These are phyloP conservation scores for Lipomyces lipofer DNA, from an alignment of 805 yeast genomes.

Conservation along the genomic window DNA sequence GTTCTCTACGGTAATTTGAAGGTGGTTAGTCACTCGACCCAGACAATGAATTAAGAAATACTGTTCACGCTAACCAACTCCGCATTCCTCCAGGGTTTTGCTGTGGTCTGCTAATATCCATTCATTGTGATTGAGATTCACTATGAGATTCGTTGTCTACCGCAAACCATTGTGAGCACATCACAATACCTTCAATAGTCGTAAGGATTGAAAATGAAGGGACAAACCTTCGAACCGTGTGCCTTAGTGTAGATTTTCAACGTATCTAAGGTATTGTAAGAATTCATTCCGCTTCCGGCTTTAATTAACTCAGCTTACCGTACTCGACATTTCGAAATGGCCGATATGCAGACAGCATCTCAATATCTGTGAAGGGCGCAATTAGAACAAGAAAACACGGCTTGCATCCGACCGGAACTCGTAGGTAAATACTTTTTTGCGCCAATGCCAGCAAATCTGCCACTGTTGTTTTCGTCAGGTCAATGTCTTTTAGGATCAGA, in stretches of 20 bases:
- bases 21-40: slow-evolving; percentile 35
- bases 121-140: slow-evolving; percentile 81
- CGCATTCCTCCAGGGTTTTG: slow-evolving; percentile 53
- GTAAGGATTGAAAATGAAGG: background rate
- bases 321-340: slow-evolving; percentile 72
- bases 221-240: slow-evolving; percentile 73
- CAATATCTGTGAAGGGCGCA: slow-evolving; percentile 38
- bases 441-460: slow-evolving; percentile 58
- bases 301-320: slow-evolving; percentile 16
- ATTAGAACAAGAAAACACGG: slow-evolving; percentile 2
- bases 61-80: slow-evolving; percentile 39
- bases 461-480: slow-evolving; percentile 69
- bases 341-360: slow-evolving; percentile 66
- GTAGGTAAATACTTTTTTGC: slow-evolving; percentile 40
- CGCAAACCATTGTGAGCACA: background rate
- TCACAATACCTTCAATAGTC: background rate
- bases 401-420: too few species aligned
- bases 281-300: background rate
- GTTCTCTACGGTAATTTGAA: slow-evolving; percentile 51
- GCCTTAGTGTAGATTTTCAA: slow-evolving; percentile 90
- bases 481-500: slow-evolving; percentile 64
- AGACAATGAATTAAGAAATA: slow-evolving; percentile 33
- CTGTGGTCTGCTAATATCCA: slow-evolving; percentile 57
- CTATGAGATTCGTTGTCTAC: slow-evolving; percentile 78
- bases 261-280: slow-evolving; percentile 14